Percentiles rank a stretch among this genome's conserved stretches.
These are phyloP conservation scores for Aegilops longissima DNA, from an alignment of 176 grass and related monocot genomes.

Conservation along the genomic window DNA sequence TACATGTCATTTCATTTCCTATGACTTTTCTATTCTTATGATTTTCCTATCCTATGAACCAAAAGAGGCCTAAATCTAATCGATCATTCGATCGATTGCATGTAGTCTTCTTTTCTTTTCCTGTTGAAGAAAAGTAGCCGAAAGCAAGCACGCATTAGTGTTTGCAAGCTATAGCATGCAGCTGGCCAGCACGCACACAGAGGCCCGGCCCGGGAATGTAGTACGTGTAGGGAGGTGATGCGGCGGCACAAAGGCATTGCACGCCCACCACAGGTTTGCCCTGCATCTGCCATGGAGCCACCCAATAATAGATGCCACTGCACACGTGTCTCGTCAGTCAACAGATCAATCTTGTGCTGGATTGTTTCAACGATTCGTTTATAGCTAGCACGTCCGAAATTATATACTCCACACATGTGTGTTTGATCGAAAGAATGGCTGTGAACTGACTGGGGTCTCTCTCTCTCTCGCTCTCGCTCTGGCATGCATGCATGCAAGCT, in stretches of 20 bases:
- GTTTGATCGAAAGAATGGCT: too few relatives aligned
- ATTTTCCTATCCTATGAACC: too few relatives aligned
- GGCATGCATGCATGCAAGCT: background rate
- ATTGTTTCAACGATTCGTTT: too few relatives aligned
- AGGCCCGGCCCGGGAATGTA: background rate
- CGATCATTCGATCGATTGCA: background rate
- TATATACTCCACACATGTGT: too few relatives aligned
- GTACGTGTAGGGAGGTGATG: background rate
- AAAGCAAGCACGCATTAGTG: background rate
- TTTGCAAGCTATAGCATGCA: background rate
- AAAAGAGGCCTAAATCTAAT: background rate
- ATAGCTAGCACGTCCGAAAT: too few relatives aligned
- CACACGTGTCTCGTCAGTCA: background rate
- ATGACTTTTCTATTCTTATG: too few relatives aligned
- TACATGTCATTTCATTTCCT: too few relatives aligned
- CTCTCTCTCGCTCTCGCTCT: too few relatives aligned
- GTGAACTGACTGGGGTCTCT: too few relatives aligned
- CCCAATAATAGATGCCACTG: background rate
- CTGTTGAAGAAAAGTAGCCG: background rate
- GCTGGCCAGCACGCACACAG: background rate
- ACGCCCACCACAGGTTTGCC: background rate
- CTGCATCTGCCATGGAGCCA: background rate
- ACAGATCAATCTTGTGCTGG: background rate
- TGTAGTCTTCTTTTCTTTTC: constrained; percentile 4
- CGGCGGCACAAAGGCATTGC: constrained; percentile 1